Evolutionary conservation across 2,329 filamentous ascomycete species (phyloP), one percentile per base, ranked within the genome.

Genomic region (Emmonsiellopsis sp.): DNA sequence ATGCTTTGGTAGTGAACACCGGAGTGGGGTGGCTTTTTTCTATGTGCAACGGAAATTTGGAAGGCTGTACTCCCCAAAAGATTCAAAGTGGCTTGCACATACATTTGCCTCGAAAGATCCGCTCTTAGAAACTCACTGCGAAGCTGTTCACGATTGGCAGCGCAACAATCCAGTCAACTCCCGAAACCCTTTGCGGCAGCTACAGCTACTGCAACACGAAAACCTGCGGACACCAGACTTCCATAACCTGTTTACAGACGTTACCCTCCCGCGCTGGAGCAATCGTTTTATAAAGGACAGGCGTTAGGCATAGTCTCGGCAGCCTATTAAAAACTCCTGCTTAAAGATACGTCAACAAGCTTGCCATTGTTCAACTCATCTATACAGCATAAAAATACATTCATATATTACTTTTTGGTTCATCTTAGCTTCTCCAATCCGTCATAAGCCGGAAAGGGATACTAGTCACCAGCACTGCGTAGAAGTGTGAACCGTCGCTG

Each of bases 71-170:
- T 49, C 46, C 5, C 34, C n/a, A 40, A 49, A 40, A 49, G 37
- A 40, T 39, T 21, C 34, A 27, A 49, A 10, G 37, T 49, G 46
- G 34, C 34, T 52, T 36, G 49, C 39, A 14, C 42, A 52, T 37
- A 52, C 39, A 17, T 52, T 52, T 36, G 49, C 40, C 17, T 52
- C 42, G 21, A 52, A 52, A 52, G 32, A 44, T 10, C 42, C 37
- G 39, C 14, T 36, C 14, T 36, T 52, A 42, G 49, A 52, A 14
- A 34, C 40, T 42, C 34, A 44, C 40, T 44, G 32, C 42, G 32
- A 52, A 43, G 49, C 49, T 8, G 40, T 44, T 43, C n/a, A 13
- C 6, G 21, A 36, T 37, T 52, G 49, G 49, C 33, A 32, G 14
- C 5, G 5, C 34, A 39, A 49, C n/a, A 39, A 49, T 14, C 34